A percentile compares a stretch with the other conserved stretches of the same genome.
phyloP scores from a whole-genome alignment of 2,329 filamentous ascomycete genomes.

The Calonectria fujianensis region DNA sequence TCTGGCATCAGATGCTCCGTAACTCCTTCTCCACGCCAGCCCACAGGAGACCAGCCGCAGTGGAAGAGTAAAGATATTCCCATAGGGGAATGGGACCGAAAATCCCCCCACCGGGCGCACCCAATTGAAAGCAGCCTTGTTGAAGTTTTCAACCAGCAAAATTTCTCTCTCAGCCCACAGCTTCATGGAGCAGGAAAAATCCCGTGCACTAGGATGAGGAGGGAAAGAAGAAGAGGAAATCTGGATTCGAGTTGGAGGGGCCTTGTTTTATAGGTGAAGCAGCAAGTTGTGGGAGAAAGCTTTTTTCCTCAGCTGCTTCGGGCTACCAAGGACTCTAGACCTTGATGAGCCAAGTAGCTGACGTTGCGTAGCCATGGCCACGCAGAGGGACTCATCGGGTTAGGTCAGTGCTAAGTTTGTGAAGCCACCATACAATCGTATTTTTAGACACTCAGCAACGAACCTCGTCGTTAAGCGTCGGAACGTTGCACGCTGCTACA shows the following conservation, averaged over 20 bases:
- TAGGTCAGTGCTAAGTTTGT: neutral
- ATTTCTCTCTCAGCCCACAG: neutral
- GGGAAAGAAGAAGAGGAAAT: no score
- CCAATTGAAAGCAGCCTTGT: neutral
- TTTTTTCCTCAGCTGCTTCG: neutral
- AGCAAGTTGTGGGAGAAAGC: neutral
- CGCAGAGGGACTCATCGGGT: neutral
- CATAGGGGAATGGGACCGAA: neutral
- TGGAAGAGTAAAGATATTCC: neutral
- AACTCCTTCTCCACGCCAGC: neutral
- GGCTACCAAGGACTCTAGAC: neutral
- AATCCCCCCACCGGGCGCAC: neutral
- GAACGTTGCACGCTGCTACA: neutral
- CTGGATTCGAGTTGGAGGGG: no score
- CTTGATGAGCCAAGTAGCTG: neutral
- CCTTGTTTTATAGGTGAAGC: neutral
- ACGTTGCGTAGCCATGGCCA: neutral
- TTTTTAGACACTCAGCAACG: neutral
- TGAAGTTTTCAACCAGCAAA: constrained; percentile 6
- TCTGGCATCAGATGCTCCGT: no score
- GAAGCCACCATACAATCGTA: neutral
- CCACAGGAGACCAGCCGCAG: neutral
- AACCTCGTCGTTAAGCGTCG: neutral
- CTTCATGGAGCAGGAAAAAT: neutral
- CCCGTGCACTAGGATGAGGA: neutral